Evolutionary conservation across 1,284 basidiomycete genomes (phyloP).

Genomic region (Mycena citricolor): DNA sequence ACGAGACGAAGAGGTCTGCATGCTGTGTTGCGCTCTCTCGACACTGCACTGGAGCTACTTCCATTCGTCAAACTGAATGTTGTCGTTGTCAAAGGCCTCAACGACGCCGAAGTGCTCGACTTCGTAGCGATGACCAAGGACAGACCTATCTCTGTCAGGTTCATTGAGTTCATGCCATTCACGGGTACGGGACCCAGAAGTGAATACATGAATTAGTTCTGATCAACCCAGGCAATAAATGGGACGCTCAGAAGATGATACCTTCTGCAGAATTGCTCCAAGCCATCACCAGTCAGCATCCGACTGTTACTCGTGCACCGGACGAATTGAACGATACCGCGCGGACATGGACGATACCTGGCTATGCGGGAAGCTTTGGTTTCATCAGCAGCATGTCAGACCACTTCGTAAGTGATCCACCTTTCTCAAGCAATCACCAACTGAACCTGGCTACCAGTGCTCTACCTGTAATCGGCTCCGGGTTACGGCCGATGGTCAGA

Average conservation of each 20-base stretch:
- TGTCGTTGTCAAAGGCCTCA: conserved; percentile 79
- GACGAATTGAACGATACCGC: conserved; percentile 81
- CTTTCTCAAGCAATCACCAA: background rate
- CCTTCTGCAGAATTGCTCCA: conserved; percentile 65
- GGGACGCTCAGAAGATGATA: conserved; percentile 82
- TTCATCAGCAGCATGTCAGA: conserved; percentile 94
- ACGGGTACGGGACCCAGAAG: no score
- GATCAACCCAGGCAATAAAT: conserved; percentile 76
- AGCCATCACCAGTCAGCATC: conserved; percentile 47
- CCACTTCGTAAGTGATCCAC: conserved; percentile 53
- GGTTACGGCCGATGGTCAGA: conserved; percentile 85
- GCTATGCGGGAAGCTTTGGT: conserved; percentile 73
- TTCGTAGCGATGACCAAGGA: conserved; percentile 78
- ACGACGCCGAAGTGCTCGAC: conserved; percentile 75
- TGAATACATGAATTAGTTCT: no score
- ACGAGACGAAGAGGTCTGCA: conserved; percentile 76
- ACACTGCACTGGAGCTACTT: conserved; percentile 56
- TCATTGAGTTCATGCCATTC: conserved; percentile 95
- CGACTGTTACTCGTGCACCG: conserved; percentile 50
- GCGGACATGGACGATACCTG: conserved; percentile 75
- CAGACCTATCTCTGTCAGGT: conserved; percentile 68
- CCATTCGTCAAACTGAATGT: conserved; percentile 79
- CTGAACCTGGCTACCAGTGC: conserved; percentile 40
- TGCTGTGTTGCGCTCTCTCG: conserved; percentile 70
- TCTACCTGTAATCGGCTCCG: conserved; percentile 81